phyloP scores from a whole-genome alignment of 805 yeast species.

The Debaryomyces tyrocola region DNA sequence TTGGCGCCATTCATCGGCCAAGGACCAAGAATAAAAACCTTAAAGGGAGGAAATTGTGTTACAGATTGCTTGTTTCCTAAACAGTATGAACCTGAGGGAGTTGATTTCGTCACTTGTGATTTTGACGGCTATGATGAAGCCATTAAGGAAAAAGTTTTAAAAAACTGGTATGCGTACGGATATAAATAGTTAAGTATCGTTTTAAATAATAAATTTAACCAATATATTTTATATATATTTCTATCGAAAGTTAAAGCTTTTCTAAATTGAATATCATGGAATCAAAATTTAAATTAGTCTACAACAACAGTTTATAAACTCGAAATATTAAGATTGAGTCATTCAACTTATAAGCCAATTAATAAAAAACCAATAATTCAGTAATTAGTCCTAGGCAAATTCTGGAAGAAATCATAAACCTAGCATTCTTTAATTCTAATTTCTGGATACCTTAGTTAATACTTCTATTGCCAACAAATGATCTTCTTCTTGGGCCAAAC shows the following conservation, averaged over 20 bases:
- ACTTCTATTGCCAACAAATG: slow-evolving; percentile 47
- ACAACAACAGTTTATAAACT: too few species aligned
- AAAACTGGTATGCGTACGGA: slow-evolving; percentile 2
- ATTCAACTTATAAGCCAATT: too few species aligned
- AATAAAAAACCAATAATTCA: too few species aligned
- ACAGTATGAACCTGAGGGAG: slow-evolving; percentile 12
- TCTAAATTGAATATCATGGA: too few species aligned
- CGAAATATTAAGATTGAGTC: too few species aligned
- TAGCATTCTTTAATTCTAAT: neutral
- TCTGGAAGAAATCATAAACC: too few species aligned
- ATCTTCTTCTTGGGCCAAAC: slow-evolving; percentile 55
- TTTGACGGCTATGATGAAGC: slow-evolving; percentile 7
- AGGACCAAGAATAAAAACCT: slow-evolving; percentile 11
- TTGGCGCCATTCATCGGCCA: slow-evolving; percentile 22
- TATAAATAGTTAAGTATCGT: too few species aligned
- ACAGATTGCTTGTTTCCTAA: slow-evolving; percentile 21
- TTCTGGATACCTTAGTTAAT: slow-evolving; percentile 10
- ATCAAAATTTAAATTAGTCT: too few species aligned
- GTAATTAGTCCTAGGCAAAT: too few species aligned
- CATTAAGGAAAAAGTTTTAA: neutral
- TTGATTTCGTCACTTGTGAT: slow-evolving; percentile 19
- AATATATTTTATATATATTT: too few species aligned
- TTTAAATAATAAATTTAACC: too few species aligned
- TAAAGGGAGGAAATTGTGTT: slow-evolving; percentile 22
- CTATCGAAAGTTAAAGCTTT: too few species aligned